phyloP scores from a whole-genome alignment of 176 grass and related monocot species.

The Aegilops bicornis region DNA sequence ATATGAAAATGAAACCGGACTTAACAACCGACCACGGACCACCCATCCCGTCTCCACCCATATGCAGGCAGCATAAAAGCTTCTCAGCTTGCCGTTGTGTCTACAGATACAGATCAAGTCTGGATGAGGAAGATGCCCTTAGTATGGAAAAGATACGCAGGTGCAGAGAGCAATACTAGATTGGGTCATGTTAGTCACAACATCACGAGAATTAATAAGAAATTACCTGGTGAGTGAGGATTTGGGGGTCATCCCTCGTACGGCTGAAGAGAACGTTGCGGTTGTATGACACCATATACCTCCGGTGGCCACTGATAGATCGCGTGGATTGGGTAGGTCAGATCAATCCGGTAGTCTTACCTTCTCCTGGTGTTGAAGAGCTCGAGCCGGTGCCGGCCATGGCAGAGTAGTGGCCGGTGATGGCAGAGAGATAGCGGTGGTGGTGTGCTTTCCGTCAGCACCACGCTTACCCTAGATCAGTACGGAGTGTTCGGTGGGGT shows the following conservation, averaged over 20 bases:
- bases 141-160: neutral
- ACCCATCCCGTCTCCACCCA: neutral
- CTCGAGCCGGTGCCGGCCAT: too few species aligned
- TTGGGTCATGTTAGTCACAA: neutral
- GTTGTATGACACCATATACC: neutral
- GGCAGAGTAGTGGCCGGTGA: too few species aligned
- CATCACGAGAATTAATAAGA: neutral
- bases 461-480: too few species aligned
- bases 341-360: too few species aligned
- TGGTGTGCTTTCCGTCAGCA: too few species aligned
- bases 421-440: too few species aligned
- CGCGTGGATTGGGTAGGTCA: too few species aligned
- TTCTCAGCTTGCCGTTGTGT: neutral
- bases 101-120: neutral
- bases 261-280: neutral
- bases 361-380: too few species aligned
- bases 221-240: neutral
- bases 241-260: neutral
- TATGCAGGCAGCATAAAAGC: too few species aligned
- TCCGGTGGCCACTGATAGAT: neutral
- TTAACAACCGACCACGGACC: neutral
- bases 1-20: neutral
- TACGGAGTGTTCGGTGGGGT: too few species aligned
- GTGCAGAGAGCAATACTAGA: neutral
- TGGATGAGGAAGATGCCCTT: neutral